Conservation (phyloP, 106 monocot species). For the Phalaenopsis aphrodite region DNA sequence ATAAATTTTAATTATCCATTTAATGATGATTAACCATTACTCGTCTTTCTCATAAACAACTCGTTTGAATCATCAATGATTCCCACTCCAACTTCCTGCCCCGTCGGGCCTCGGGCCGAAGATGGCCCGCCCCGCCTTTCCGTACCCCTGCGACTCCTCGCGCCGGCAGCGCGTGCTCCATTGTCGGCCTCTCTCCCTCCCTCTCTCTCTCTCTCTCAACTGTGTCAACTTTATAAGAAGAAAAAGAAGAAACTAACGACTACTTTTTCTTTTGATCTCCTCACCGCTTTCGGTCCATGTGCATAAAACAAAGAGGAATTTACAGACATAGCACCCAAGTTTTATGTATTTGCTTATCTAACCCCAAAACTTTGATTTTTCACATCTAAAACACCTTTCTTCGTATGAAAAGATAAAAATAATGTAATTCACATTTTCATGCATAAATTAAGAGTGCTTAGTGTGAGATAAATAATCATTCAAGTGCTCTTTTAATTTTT, state of each 20-base stretch:
- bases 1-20: too few species aligned
- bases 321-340: neutral
- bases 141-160: neutral
- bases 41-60: too few species aligned
- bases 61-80: neutral
- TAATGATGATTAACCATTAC: too few species aligned
- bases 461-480: too few species aligned
- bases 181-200: neutral
- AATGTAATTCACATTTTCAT: too few species aligned
- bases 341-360: too few species aligned
- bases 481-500: too few species aligned
- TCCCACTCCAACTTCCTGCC: neutral
- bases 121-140: neutral
- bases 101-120: neutral
- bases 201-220: neutral
- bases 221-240: neutral
- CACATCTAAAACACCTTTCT: too few species aligned
- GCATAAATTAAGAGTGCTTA: too few species aligned
- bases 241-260: neutral
- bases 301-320: neutral
- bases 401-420: too few species aligned
- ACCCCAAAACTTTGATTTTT: too few species aligned
- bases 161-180: conserved; percentile 9
- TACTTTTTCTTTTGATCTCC: neutral
- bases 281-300: neutral